Base-by-base conservation (phyloP, 768 basidiomycete genomes). In the Inosperma sp. region DNA sequence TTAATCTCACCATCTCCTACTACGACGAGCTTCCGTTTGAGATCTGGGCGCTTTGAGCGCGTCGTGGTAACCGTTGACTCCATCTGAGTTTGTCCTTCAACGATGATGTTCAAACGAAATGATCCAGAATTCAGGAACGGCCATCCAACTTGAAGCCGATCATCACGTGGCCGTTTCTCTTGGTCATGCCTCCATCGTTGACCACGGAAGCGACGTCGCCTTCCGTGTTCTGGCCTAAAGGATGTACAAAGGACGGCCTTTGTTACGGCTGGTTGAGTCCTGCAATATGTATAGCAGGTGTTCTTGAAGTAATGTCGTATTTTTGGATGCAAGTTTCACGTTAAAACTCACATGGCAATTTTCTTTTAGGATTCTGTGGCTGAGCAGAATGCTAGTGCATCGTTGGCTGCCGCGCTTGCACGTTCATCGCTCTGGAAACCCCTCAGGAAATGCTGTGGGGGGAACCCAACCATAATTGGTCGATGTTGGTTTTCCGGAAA, bases 11-110 rank as follows among this genome's bases (percentile, higher is more conserved):
- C 89, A 66, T 92, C 90, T 53, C 87, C 88, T 29, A 91, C 88
- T 37, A 93, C 90, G 45, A 93, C 90, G 34, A 93, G 79, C 66
- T 93, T 93, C 61, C 82, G 81, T 74, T 93, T 93, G 54, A 86
- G 62, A 63, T 92, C 90, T 51, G 90, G 90, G 63, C 84, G 71
- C 54, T 81, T 52, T 25, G 42, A 22, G 17, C 50, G 56, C 43
- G 46, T 49, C 52, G 49, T n/a, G 47, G 31, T 22, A 35, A 33
- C 36, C 51, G 47, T 51, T 47, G 36, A 30, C 31, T 31, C 33
- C 43, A 3, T 23, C 23, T 7, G 25, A 17, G 41, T 52, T 5
- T 14, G 52, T 23, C 52, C 22, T 56, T 52, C 54, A 49, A 51
- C 16, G 23, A 37, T 22, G 37, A 21, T 43, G 35, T 31, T 31